A percentile compares a stretch with the other conserved stretches of the same genome.
Evolutionary conservation across 1,284 basidiomycete genomes (phyloP).

Genomic region (Rhizoctonia solani): DNA sequence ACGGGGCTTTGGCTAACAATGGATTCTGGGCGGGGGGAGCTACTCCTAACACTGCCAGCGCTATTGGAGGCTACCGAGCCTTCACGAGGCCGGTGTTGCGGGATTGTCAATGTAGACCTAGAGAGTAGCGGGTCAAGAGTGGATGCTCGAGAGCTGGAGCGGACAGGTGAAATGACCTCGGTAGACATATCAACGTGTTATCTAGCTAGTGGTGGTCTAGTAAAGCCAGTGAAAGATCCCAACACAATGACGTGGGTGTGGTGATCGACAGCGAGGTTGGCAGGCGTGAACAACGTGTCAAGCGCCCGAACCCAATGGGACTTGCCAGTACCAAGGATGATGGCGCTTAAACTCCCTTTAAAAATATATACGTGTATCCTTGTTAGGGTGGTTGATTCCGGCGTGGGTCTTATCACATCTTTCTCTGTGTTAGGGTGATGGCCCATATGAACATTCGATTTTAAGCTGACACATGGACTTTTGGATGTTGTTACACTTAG

Average conservation of each 20-base stretch:
- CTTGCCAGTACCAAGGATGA: not conserved
- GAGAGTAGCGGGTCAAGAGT: constrained; percentile 6
- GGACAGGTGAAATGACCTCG: constrained; percentile 7
- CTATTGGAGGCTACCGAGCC: constrained; percentile 5
- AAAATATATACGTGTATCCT: no score
- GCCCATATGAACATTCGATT: no score
- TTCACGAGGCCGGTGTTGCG: constrained; percentile 11
- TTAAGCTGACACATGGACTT: no score
- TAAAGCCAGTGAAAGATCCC: not conserved
- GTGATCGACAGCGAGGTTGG: not conserved
- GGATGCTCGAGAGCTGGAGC: not conserved
- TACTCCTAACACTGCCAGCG: constrained; percentile 5
- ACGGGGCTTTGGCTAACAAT: not conserved
- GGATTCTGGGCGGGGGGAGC: constrained; percentile 5
- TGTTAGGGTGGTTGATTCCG: no score
- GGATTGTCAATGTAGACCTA: constrained; percentile 12
- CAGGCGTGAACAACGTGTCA: constrained; percentile 22
- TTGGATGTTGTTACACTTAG: no score
- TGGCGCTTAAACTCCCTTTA: no score
- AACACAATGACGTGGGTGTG: not conserved
- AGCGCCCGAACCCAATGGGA: constrained; percentile 7
- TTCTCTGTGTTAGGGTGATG: no score
- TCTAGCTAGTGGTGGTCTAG: not conserved
- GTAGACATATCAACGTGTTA: constrained; percentile 7
- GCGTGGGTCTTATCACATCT: no score